phyloP scores from a whole-genome alignment of 2,329 filamentous ascomycete species.

The Cytospora paraplurivora region DNA sequence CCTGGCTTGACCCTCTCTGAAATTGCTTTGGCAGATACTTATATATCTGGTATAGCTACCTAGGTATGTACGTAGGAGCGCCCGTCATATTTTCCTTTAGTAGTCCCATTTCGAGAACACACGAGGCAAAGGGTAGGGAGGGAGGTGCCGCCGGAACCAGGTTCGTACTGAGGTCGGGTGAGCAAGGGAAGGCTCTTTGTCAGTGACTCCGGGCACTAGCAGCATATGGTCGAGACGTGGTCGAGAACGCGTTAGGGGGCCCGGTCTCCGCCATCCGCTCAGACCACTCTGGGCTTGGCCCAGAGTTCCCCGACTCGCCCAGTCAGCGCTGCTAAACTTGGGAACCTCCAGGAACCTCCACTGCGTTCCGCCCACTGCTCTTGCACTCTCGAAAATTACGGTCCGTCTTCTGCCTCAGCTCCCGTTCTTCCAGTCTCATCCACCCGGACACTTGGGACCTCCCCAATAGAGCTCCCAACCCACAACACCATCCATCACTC shows the following conservation, averaged over 20 bases:
- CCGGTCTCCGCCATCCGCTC: conserved; percentile 7
- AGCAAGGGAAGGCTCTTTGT: neutral
- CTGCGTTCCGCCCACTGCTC: conserved; percentile 24
- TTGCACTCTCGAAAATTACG: conserved; percentile 27
- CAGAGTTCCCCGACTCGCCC: conserved; percentile 8
- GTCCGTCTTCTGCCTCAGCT: conserved; percentile 24
- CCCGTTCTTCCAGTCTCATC: conserved; percentile 35
- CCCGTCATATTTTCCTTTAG: neutral
- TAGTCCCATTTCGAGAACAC: neutral
- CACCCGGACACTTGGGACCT: conserved; percentile 36
- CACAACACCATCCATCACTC: conserved; percentile 30
- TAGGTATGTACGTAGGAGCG: neutral
- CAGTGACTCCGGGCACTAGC: neutral
- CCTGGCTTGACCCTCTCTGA: neutral
- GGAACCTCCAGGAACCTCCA: conserved; percentile 18
- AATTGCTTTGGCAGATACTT: neutral
- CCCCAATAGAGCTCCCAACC: conserved; percentile 30
- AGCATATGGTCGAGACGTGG: neutral
- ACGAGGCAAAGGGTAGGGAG: neutral
- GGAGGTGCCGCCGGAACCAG: neutral
- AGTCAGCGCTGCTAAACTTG: conserved; percentile 12
- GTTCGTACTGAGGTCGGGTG: neutral
- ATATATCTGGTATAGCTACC: neutral
- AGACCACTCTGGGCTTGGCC: conserved; percentile 16
- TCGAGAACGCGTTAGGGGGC: conserved; percentile 3